Percentiles rank a stretch among this genome's conserved stretches.
Conservation (phyloP, 2,329 filamentous ascomycete species). For the Pyrenophora teres region DNA sequence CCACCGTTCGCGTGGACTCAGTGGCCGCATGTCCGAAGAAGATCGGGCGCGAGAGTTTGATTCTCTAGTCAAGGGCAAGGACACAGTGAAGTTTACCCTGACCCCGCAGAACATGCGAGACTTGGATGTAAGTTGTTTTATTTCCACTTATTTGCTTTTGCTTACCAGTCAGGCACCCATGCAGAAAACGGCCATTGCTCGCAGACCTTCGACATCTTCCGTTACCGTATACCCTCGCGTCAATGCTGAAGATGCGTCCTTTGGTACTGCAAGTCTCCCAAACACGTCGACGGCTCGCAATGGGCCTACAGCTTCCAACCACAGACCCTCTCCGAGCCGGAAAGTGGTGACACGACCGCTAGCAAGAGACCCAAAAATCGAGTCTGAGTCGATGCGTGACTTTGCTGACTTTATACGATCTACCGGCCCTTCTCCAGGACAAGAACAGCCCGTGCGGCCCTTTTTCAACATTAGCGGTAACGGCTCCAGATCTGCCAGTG, state of each 20-base stretch:
- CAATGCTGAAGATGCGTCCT: constrained; percentile 33
- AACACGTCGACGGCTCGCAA: constrained; percentile 30
- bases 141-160: not conserved
- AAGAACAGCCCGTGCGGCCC: constrained; percentile 41
- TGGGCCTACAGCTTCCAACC: constrained; percentile 20
- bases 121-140: constrained; percentile 45
- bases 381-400: constrained; percentile 74
- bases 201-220: constrained; percentile 24
- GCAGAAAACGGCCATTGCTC: constrained; percentile 25
- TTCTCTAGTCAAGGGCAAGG: constrained; percentile 52
- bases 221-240: constrained; percentile 42
- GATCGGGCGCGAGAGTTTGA: constrained; percentile 53
- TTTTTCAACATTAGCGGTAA: constrained; percentile 35
- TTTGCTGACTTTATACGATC: constrained; percentile 89
- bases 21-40: constrained; percentile 45
- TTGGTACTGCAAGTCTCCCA: constrained; percentile 35
- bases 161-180: constrained; percentile 30
- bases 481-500: constrained; percentile 22
- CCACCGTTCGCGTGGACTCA: constrained; percentile 34
- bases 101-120: constrained; percentile 55
- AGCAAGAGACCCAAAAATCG: constrained; percentile 74
- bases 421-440: constrained; percentile 64
- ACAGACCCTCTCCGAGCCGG: constrained; percentile 32
- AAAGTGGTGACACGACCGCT: constrained; percentile 38
- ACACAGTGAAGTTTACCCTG: constrained; percentile 57